Evolutionary conservation across 2,329 filamentous ascomycete species (phyloP), one percentile per base, ranked within the genome.

Genomic region (Penicillium sp.): DNA sequence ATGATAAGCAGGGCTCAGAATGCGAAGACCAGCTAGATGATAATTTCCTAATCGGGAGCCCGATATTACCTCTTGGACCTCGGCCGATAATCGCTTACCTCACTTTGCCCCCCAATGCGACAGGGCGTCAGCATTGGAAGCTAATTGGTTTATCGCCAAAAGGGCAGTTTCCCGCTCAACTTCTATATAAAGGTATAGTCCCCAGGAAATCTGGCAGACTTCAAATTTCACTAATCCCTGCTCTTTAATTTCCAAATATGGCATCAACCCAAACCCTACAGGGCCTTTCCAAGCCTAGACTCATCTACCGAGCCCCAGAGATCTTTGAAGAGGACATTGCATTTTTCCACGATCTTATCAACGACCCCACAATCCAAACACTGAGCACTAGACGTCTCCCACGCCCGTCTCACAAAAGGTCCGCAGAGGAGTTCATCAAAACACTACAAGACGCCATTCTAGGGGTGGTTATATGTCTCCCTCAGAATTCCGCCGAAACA

Each of bases 281-380:
- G 8, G 34, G 21, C 25, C 6, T 49, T 10, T 56, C 46, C 31
- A 52, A 23, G 23, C 56, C 59, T 15, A 31, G 32, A 16, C 58
- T 61, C 10, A 9, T 55, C 44, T 61, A 58, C 40, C 50, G 58
- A 46, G 53, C 59, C 25, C 25, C 42, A 45, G 59, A 61, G 46
- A 46, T 58, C 41, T 42, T 37, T 2, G 50, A 52, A n/a, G 58
- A 52, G 21, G 58, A 61, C 23, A 51, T 56, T 7, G 34, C 46
- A 39, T 61, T 60, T 13, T 13, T 61, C 12, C 46, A 59, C 3
- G 13, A 38, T 3, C 38, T 60, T 12, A 23, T 54, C 16, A 52
- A 50, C 3, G 55, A 57, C 13, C 31, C 34, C 6, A 51, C 23
- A 31, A 46, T 50, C 3, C 47, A 54, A 46, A 39, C 21, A 23